phyloP scores from a whole-genome alignment of 2,329 filamentous ascomycete species.

The Sarocladium kiliense region DNA sequence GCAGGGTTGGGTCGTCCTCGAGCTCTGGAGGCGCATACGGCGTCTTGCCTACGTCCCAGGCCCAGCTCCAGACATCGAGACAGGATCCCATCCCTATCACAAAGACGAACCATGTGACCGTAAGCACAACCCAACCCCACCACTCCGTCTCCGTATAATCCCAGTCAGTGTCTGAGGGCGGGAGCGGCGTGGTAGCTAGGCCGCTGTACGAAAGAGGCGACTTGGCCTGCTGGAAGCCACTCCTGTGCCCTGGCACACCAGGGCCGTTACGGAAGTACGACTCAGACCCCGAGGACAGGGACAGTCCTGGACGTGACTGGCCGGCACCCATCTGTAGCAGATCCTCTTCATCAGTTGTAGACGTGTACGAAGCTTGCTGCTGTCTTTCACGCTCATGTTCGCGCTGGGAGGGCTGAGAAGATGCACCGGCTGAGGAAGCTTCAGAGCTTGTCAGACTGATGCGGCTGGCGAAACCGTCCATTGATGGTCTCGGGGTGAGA shows the following conservation, averaged over 20 bases:
- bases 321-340: conserved; percentile 56
- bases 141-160: conserved; percentile 94
- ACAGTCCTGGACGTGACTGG: conserved; percentile 33
- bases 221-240: conserved; percentile 48
- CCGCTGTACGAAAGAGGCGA: conserved; percentile 55
- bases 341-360: conserved; percentile 80
- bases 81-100: conserved; percentile 96
- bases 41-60: conserved; percentile 96
- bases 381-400: background rate
- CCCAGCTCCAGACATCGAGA: conserved; percentile 95
- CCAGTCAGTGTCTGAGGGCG: conserved; percentile 56
- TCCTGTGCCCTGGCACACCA: conserved; percentile 37
- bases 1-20: conserved; percentile 89
- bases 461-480: conserved; percentile 38
- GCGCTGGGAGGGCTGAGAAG: background rate
- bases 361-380: conserved; percentile 38
- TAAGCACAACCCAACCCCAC: conserved; percentile 94
- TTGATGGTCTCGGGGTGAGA: conserved; percentile 39
- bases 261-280: conserved; percentile 51
- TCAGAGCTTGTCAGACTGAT: conserved; percentile 18
- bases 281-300: conserved; percentile 54
- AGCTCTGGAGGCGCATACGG: conserved; percentile 93
- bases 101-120: conserved; percentile 92
- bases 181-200: conserved; percentile 42
- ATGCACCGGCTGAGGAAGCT: background rate